A percentile compares a stretch with the other conserved stretches of the same genome.
phyloP scores from a whole-genome alignment of 371 early-diverging fungal species.

The Apophysomyces ossiformis region DNA sequence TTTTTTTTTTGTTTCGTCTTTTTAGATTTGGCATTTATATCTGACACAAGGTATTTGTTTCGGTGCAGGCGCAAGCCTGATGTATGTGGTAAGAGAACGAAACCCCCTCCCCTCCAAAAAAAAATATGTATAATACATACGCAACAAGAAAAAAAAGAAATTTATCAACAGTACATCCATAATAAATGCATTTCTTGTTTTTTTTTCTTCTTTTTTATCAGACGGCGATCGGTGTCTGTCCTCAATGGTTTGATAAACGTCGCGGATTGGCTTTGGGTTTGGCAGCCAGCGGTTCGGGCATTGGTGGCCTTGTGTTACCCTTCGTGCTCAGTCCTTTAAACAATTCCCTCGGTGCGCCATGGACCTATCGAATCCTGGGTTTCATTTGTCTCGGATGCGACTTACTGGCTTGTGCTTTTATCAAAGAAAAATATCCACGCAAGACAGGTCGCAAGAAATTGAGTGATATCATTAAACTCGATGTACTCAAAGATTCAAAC shows the following conservation, averaged over 20 bases:
- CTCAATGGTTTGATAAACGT: slow-evolving; percentile 71
- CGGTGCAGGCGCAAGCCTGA: slow-evolving; percentile 59
- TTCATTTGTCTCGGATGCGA: slow-evolving; percentile 44
- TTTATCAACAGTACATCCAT: too few species aligned
- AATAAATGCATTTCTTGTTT: not conserved
- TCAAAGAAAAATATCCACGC: slow-evolving; percentile 30
- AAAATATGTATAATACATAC: too few species aligned
- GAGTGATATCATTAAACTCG: slow-evolving; percentile 38
- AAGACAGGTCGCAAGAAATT: slow-evolving; percentile 22
- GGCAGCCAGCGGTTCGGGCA: slow-evolving; percentile 70
- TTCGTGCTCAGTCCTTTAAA: slow-evolving; percentile 61
- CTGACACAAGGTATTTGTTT: slow-evolving; percentile 69
- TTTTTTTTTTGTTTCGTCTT: not conserved
- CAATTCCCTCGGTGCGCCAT: slow-evolving; percentile 48
- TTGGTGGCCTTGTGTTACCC: slow-evolving; percentile 71
- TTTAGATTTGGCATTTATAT: slow-evolving; percentile 58
- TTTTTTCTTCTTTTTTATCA: slow-evolving; percentile 12
- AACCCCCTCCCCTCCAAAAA: too few species aligned
- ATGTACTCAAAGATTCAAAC: slow-evolving; percentile 36
- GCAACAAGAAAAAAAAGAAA: too few species aligned
- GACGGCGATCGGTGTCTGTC: slow-evolving; percentile 47
- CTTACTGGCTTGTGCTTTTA: slow-evolving; percentile 26
- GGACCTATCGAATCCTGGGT: slow-evolving; percentile 53
- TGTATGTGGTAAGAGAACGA: slow-evolving; percentile 23
- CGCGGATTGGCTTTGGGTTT: slow-evolving; percentile 75